phyloP scores from a whole-genome alignment of 176 grass and related monocot species.

The Raddia distichophylla region DNA sequence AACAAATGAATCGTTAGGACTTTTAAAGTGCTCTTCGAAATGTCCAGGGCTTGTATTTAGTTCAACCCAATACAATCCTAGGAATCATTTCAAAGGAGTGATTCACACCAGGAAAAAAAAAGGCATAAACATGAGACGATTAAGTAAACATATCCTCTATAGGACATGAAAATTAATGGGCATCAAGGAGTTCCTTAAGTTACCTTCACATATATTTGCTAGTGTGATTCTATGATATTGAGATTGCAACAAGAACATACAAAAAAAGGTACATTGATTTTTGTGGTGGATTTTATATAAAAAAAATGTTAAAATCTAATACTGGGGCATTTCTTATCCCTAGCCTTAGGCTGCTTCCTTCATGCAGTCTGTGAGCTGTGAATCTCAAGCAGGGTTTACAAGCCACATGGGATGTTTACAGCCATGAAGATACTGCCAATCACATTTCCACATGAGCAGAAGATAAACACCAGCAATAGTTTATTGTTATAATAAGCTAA shows the following conservation, averaged over 20 bases:
- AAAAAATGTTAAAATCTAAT: too few species aligned
- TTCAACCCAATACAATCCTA: too few species aligned
- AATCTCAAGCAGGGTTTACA: background rate
- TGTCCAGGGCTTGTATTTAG: constrained; percentile 78
- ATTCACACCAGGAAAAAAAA: too few species aligned
- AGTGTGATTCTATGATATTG: constrained; percentile 10
- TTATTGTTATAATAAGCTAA: background rate
- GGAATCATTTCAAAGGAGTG: too few species aligned
- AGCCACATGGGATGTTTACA: background rate
- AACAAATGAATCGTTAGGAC: constrained; percentile 54
- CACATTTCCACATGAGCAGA: constrained; percentile 14
- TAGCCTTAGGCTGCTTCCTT: background rate
- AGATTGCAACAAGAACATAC: background rate
- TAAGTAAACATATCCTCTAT: constrained; percentile 2
- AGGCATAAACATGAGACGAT: too few species aligned
- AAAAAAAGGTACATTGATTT: too few species aligned
- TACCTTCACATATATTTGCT: background rate
- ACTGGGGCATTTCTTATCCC: background rate
- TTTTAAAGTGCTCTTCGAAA: constrained; percentile 52
- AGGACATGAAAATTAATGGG: background rate
- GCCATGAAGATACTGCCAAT: constrained; percentile 1
- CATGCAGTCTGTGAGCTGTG: background rate
- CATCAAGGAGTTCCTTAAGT: background rate
- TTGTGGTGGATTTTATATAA: background rate
- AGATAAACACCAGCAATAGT: background rate